Conservation (phyloP, 768 basidiomycete species). For the Steccherinum ochraceum region DNA sequence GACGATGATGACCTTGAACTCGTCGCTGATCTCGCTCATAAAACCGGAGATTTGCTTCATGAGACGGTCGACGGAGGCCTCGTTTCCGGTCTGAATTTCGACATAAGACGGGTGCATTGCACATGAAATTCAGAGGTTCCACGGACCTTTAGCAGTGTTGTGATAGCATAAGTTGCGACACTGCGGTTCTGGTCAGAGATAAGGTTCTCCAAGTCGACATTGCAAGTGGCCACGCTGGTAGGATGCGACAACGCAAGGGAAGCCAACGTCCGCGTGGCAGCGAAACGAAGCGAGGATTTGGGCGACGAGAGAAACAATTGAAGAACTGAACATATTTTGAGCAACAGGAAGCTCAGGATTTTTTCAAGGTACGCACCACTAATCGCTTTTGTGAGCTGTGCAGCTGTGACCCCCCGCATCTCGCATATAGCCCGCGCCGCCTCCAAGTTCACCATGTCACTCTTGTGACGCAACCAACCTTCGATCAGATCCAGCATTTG, state of each 20-base stretch:
- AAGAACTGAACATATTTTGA: constrained; percentile 48
- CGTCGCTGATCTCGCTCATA: constrained; percentile 99
- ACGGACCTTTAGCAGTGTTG: constrained; percentile 86
- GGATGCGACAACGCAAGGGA: constrained; percentile 85
- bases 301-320: constrained; percentile 96
- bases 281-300: constrained; percentile 92
- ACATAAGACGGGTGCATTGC: not conserved
- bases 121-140: not conserved
- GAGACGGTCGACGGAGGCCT: constrained; percentile 95
- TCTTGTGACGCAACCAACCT: constrained; percentile 95
- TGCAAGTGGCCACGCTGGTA: constrained; percentile 81
- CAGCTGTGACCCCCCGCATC: constrained; percentile 75
- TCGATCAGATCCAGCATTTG: constrained; percentile 94
- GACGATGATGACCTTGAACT: constrained; percentile 99
- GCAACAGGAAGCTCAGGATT: not conserved
- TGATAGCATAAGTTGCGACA: constrained; percentile 98
- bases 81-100: constrained; percentile 80
- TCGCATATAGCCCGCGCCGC: constrained; percentile 97
- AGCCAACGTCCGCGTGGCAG: constrained; percentile 93
- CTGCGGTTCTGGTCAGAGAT: constrained; percentile 94
- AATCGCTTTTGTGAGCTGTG: constrained; percentile 82
- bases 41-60: constrained; percentile 99
- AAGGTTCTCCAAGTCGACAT: constrained; percentile 93
- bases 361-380: constrained; percentile 55
- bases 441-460: constrained; percentile 99